Conservation (phyloP, 192 early-diverging fungal genomes). For the Backusella tarrabulga region DNA sequence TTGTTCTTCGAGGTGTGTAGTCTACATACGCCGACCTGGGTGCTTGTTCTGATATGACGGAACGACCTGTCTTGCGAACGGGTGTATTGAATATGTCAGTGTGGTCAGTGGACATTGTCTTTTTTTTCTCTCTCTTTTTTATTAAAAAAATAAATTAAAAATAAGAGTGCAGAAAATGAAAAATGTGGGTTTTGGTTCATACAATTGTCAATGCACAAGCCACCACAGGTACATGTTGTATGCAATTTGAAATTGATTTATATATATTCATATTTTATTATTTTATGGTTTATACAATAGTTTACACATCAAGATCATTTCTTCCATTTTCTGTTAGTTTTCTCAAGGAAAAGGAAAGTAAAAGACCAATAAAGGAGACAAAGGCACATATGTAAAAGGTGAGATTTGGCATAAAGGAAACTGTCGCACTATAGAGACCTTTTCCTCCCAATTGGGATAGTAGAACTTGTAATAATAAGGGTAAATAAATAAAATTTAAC, state of each 20-base stretch:
- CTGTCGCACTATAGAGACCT: conserved; percentile 39
- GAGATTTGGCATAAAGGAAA: conserved; percentile 34
- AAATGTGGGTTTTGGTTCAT: background rate
- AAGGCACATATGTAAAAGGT: conserved; percentile 41
- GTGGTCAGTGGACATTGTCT: background rate
- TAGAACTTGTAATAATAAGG: conserved; percentile 5
- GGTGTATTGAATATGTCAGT: background rate
- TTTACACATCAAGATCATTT: background rate
- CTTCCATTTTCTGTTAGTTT: background rate
- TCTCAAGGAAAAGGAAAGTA: background rate
- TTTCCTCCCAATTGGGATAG: conserved; percentile 42
- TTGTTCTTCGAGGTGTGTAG: conserved; percentile 26
- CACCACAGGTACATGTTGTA: background rate
- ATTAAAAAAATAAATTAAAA: background rate
- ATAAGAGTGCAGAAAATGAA: background rate
- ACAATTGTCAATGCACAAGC: background rate
- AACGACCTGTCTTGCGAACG: background rate
- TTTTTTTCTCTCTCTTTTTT: background rate
- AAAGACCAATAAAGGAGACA: background rate
- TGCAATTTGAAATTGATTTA: background rate
- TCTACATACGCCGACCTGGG: conserved; percentile 29
- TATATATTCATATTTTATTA: background rate
- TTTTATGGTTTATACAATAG: background rate
- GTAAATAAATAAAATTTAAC: background rate
- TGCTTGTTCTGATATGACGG: background rate